Evolutionary conservation across 2,329 filamentous ascomycete species (phyloP).

Genomic region (Chaetomium strumarium): DNA sequence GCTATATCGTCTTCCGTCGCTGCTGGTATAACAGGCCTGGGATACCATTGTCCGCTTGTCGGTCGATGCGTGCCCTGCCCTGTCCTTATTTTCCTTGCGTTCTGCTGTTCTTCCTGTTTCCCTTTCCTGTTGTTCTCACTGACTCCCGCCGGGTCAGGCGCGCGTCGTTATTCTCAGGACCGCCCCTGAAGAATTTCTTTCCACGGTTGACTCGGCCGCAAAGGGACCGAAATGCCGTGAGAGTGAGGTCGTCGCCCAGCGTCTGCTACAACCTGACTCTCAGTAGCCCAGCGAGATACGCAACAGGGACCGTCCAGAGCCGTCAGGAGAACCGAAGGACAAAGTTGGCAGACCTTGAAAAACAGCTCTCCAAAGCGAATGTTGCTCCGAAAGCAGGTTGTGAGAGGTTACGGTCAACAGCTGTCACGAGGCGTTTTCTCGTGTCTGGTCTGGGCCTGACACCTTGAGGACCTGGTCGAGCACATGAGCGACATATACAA

Average conservation of each 20-base stretch:
- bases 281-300: too few species aligned
- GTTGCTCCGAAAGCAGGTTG: not conserved
- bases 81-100: not conserved
- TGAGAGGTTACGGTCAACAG: not conserved
- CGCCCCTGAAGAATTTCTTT: too few species aligned
- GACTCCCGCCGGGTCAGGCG: not conserved
- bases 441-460: slow-evolving; percentile 1
- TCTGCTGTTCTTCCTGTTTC: too few species aligned
- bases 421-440: not conserved
- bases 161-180: not conserved
- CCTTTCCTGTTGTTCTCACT: too few species aligned
- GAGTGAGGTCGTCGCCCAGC: not conserved
- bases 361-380: not conserved
- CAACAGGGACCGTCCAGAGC: too few species aligned
- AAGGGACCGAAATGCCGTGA: not conserved
- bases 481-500: slow-evolving; percentile 21
- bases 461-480: slow-evolving; percentile 7
- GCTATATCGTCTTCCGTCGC: slow-evolving; percentile 38
- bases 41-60: slow-evolving; percentile 37
- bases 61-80: slow-evolving; percentile 1
- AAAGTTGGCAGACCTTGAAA: not conserved
- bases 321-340: not conserved
- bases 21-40: slow-evolving; percentile 34
- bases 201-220: not conserved
- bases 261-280: not conserved